phyloP scores from a whole-genome alignment of 331 rosid species.

The Pyrus hybrid region DNA sequence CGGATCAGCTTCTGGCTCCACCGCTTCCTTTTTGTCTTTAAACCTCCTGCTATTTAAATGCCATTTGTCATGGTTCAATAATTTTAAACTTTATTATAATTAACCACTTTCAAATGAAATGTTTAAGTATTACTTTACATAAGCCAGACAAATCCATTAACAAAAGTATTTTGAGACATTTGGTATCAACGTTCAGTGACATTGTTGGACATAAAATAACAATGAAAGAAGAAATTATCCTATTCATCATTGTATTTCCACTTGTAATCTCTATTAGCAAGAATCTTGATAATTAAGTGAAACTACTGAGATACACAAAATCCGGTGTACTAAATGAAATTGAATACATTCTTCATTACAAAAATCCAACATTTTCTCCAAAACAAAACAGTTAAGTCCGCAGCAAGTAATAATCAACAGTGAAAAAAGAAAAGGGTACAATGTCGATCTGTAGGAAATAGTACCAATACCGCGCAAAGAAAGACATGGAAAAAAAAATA shows the following conservation, averaged over 20 bases:
- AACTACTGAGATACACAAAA: background rate
- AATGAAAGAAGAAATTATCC: background rate
- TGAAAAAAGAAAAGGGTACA: background rate
- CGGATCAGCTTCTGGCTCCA: conserved; percentile 97
- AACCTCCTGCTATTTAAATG: conserved; percentile 55
- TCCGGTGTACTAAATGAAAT: background rate
- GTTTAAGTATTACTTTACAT: background rate
- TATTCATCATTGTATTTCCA: background rate
- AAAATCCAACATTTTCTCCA: background rate
- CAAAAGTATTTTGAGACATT: background rate
- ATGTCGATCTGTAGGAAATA: background rate
- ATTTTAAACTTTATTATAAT: background rate
- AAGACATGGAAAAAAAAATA: background rate
- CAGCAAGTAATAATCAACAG: background rate
- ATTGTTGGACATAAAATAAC: background rate
- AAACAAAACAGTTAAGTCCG: background rate
- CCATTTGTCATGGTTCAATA: background rate
- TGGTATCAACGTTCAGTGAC: background rate
- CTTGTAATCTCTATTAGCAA: background rate
- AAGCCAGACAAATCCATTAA: background rate
- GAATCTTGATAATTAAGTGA: background rate
- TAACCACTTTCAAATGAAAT: background rate
- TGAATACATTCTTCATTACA: background rate
- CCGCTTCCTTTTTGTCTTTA: conserved; percentile 79
- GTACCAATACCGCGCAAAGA: background rate